phyloP scores from a whole-genome alignment of 2,329 filamentous ascomycete genomes.

The Rhynchosporium agropyri region DNA sequence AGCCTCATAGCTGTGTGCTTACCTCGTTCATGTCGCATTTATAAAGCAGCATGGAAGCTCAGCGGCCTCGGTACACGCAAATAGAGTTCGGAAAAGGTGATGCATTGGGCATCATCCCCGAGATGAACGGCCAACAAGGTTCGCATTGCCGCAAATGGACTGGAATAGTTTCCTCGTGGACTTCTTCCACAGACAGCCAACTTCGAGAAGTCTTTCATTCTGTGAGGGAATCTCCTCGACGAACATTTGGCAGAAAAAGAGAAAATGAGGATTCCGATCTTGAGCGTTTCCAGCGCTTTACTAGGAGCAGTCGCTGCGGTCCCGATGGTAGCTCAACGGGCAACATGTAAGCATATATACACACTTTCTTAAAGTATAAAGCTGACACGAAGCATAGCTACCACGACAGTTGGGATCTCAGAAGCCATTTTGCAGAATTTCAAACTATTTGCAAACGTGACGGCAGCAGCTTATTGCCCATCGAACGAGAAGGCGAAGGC shows the following conservation, averaged over 20 bases:
- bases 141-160: no score
- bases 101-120: no score
- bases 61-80: no score
- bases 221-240: neutral
- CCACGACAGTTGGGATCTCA: conserved; percentile 17
- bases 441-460: conserved; percentile 33
- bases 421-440: conserved; percentile 28
- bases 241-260: neutral
- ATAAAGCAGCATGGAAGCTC: no score
- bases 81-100: no score
- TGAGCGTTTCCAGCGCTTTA: neutral
- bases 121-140: no score
- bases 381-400: neutral
- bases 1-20: no score
- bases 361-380: neutral
- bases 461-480: conserved; percentile 34
- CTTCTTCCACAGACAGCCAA: no score
- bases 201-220: neutral
- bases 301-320: neutral
- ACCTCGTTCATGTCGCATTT: no score
- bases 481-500: conserved; percentile 28
- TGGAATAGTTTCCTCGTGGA: no score
- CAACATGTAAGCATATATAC: neutral
- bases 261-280: neutral
- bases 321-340: neutral